phyloP scores from a whole-genome alignment of 2,329 filamentous ascomycete species.

The Rutstroemia sydowiana region DNA sequence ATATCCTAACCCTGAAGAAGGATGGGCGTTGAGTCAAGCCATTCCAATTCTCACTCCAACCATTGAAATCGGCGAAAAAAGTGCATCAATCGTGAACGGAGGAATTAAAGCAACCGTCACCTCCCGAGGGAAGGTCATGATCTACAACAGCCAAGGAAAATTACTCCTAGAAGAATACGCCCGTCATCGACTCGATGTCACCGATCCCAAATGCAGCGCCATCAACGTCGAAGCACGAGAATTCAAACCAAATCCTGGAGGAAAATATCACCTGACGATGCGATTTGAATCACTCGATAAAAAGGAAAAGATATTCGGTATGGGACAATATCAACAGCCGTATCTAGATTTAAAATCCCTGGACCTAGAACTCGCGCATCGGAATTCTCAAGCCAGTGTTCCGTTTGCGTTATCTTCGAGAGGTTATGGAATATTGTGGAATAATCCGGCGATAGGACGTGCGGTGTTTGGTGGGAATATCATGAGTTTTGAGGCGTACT shows the following conservation, averaged over 20 bases:
- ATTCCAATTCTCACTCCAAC: background rate
- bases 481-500: slow-evolving; percentile 54
- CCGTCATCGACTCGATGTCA: slow-evolving; percentile 39
- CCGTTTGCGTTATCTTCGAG: slow-evolving; percentile 53
- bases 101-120: slow-evolving; percentile 41
- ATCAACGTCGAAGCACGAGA: slow-evolving; percentile 44
- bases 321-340: slow-evolving; percentile 63
- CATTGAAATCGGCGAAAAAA: slow-evolving; percentile 6
- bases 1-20: slow-evolving; percentile 33
- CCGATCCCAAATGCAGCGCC: slow-evolving; percentile 44
- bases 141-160: slow-evolving; percentile 37
- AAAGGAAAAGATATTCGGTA: slow-evolving; percentile 57
- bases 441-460: slow-evolving; percentile 54
- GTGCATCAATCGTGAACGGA: slow-evolving; percentile 38
- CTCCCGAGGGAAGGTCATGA: slow-evolving; percentile 40
- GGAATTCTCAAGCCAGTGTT: slow-evolving; percentile 59
- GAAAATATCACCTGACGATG: slow-evolving; percentile 47
- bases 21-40: slow-evolving; percentile 34
- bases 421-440: slow-evolving; percentile 60
- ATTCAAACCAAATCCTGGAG: slow-evolving; percentile 39
- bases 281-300: slow-evolving; percentile 48
- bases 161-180: slow-evolving; percentile 44
- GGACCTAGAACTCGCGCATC: slow-evolving; percentile 57
- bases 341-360: slow-evolving; percentile 54
- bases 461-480: slow-evolving; percentile 54